Evolutionary conservation across 345 rosid species (phyloP), one percentile per base, ranked within the genome.

Genomic region (Turnera subulata): DNA sequence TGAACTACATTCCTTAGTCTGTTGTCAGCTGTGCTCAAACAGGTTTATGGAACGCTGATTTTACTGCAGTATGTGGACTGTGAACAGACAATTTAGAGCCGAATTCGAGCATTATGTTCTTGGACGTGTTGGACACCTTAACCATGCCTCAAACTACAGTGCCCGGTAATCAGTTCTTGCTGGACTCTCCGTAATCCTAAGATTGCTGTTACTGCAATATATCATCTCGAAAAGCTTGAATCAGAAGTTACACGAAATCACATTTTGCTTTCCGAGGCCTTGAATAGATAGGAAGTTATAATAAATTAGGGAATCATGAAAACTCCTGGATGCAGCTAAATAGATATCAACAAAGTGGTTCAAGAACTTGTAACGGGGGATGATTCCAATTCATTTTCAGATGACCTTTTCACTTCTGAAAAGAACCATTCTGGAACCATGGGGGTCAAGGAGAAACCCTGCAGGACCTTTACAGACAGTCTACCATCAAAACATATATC

Each of bases 341-440:
- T 82, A 38, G 84, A 85, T 11, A 69, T 82, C 61, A 68, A 85
- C 66, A 77, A 71, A 21, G 59, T 65, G 42, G 88, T 80, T 50
- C 65, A 78, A 11, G 88, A 82, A 38, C 82, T 84, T 48, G 74
- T 72, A 37, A 73, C 91, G 1, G 83, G 79, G 11, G 82, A 80
- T 21, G 37, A 56, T 25, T 61, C 80, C 8, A 85, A 80, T 56
- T 76, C 82, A 0, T 78, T 73, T 63, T 74, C 79, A 45, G 29
- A 55, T 14, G 74, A 80, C 23, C 68, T 77, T 14, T 65, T 57
- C 61, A 25, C 43, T n/a, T n/a, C n/a, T n/a, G n/a, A n/a, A n/a
- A n/a, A n/a, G n/a, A n/a, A n/a, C n/a, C n/a, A n/a, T n/a, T n/a
- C n/a, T n/a, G n/a, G n/a, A n/a, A n/a, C n/a, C n/a, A n/a, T n/a